Evolutionary conservation across 2,329 filamentous ascomycete species (phyloP), one percentile per base, ranked within the genome.

Genomic region (Aaosphaeria arxii): DNA sequence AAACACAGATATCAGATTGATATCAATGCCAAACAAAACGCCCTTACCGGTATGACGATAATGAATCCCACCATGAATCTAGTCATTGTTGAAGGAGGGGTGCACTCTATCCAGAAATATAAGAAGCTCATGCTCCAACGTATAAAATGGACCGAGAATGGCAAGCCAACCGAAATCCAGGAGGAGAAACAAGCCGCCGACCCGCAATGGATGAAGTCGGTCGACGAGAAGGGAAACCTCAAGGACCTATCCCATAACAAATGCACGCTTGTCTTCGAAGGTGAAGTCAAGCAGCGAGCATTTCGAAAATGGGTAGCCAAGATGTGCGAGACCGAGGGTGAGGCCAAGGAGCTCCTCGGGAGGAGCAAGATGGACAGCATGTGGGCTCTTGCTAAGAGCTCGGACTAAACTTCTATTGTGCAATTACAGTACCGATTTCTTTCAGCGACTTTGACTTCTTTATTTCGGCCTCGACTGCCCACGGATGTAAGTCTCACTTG

Each of bases 111-210:
- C 66, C 84, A 83, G 45, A 86, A 86, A 53, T 97, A 92, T 77
- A 90, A 88, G 69, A 96, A 96, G 69, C 79, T 99, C 30, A 91
- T 99, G 89, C 77, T 95, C 40, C 86, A 92, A 58, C 90, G 94
- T 42, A 91, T 97, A 63, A 87, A 95, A 69, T 99, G 95, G 94
- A 88, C 87, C 2, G 91, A 97, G 66, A 96, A 95, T 59, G 81
- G 83, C 0, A 84, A 85, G 2, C 86, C 91, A 0, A 78, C 83
- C 39, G 79, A 78, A 7, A 74, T 70, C 31, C 71, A 74, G 46
- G 75, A 84, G 50, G 79, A 78, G 35, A 85, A 85, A 48, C 77
- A 80, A 48, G 82, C 81, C 49, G 80, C 81, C 1, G 77, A 85
- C 42, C 83, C 84, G 13, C 68, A 77, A 40, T 96, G 91, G 90